Evolutionary conservation across 2,329 filamentous ascomycete species (phyloP).

Genomic region (Sarocladiaceae sp.): DNA sequence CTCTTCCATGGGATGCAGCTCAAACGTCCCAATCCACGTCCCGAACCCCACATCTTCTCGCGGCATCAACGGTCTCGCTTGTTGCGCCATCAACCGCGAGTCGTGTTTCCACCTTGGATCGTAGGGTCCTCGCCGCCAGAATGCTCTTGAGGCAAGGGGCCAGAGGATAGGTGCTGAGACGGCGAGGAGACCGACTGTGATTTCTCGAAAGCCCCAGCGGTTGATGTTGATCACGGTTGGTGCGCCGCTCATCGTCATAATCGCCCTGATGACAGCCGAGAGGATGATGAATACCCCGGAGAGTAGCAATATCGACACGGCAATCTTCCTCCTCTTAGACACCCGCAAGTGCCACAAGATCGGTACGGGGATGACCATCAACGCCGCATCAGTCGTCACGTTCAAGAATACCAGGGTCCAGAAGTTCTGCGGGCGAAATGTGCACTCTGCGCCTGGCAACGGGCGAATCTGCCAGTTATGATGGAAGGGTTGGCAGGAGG

Average conservation of each 20-base stretch:
- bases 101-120: not conserved
- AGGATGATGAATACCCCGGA: constrained; percentile 21
- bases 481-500: constrained; percentile 15
- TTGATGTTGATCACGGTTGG: constrained; percentile 20
- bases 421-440: constrained; percentile 16
- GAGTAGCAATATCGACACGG: constrained; percentile 18
- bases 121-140: not conserved
- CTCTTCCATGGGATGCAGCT: not conserved
- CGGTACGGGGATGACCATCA: constrained; percentile 20
- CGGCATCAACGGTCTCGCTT: not conserved
- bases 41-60: not conserved
- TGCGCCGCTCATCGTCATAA: constrained; percentile 14
- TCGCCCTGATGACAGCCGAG: constrained; percentile 18
- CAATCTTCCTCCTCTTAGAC: constrained; percentile 37
- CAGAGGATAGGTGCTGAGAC: constrained; percentile 15
- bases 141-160: not conserved
- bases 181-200: constrained; percentile 31
- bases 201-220: constrained; percentile 21
- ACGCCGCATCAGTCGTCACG: constrained; percentile 17
- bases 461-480: constrained; percentile 20
- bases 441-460: constrained; percentile 12
- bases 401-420: constrained; percentile 18
- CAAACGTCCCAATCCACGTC: not conserved
- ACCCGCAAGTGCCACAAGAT: constrained; percentile 38
- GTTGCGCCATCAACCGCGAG: not conserved